Conservation (phyloP, 768 basidiomycete genomes). For the Tricholoma bakamatsutake region DNA sequence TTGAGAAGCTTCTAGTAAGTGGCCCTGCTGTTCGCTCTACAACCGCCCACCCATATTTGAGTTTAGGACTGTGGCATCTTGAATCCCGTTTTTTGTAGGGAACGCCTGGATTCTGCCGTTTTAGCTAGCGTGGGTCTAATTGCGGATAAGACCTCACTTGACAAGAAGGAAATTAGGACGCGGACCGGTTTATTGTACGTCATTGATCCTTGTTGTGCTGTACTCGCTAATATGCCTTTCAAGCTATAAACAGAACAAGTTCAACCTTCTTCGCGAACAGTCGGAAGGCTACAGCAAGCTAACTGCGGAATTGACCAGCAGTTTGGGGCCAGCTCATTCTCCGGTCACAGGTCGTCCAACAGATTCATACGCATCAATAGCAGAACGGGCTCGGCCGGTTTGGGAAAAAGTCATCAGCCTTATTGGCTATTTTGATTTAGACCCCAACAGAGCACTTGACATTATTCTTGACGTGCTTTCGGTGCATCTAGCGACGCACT, state of each 20-base stretch:
- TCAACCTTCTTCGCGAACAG: constrained; percentile 94
- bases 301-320: constrained; percentile 73
- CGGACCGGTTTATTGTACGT: constrained; percentile 80
- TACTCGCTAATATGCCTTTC: constrained; percentile 4
- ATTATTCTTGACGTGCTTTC: constrained; percentile 90
- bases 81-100: constrained; percentile 56
- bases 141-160: constrained; percentile 56
- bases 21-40: neutral
- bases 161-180: constrained; percentile 77
- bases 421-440: constrained; percentile 94
- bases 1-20: constrained; percentile 59
- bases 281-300: constrained; percentile 97
- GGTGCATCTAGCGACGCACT: constrained; percentile 74
- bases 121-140: constrained; percentile 63
- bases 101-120: constrained; percentile 65
- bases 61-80: constrained; percentile 55
- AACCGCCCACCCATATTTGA: neutral
- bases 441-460: constrained; percentile 91
- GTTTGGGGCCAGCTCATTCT: constrained; percentile 71
- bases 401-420: constrained; percentile 86
- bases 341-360: constrained; percentile 57
- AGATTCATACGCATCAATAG: constrained; percentile 51
- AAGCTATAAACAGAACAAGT: constrained; percentile 97
- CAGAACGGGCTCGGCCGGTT: constrained; percentile 59
- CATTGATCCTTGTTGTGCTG: neutral